Conservation (phyloP, 176 grass and related monocot genomes). For the Triticum dicoccoides region DNA sequence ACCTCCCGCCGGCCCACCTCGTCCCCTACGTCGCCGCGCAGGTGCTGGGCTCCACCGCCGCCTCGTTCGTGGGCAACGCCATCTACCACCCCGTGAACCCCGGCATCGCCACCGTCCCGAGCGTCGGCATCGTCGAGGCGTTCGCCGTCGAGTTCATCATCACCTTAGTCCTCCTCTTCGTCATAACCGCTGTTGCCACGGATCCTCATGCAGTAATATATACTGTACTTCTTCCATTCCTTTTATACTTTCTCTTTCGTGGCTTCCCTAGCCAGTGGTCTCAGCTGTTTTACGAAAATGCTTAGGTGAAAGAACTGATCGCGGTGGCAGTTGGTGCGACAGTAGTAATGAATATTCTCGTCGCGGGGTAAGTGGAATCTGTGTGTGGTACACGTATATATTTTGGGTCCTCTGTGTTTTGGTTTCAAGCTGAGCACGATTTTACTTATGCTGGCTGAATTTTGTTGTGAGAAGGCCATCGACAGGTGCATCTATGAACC, state of each 20-base stretch:
- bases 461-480: slow-evolving; percentile 29
- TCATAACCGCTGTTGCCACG: slow-evolving; percentile 55
- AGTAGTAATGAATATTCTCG: slow-evolving; percentile 53
- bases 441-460: not conserved
- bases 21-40: slow-evolving; percentile 48
- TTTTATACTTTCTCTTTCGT: not conserved
- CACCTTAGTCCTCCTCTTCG: slow-evolving; percentile 63
- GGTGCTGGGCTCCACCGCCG: slow-evolving; percentile 37
- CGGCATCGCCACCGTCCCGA: slow-evolving; percentile 49
- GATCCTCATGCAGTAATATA: slow-evolving; percentile 49
- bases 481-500: slow-evolving; percentile 51
- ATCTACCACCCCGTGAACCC: slow-evolving; percentile 44
- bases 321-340: slow-evolving; percentile 48
- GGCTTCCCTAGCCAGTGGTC: not conserved
- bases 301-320: slow-evolving; percentile 49
- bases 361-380: slow-evolving; percentile 34
- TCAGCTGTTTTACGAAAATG: not conserved
- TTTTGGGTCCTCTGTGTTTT: not conserved
- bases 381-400: not conserved
- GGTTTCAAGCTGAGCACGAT: not conserved
- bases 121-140: slow-evolving; percentile 35
- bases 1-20: slow-evolving; percentile 50
- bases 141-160: slow-evolving; percentile 78
- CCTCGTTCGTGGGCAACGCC: slow-evolving; percentile 48
- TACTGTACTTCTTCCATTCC: not conserved